Percentiles rank a stretch among this genome's conserved stretches.
Evolutionary conservation across 192 early-diverging fungal species (phyloP).

Genomic region (Gonapodya prolifera): DNA sequence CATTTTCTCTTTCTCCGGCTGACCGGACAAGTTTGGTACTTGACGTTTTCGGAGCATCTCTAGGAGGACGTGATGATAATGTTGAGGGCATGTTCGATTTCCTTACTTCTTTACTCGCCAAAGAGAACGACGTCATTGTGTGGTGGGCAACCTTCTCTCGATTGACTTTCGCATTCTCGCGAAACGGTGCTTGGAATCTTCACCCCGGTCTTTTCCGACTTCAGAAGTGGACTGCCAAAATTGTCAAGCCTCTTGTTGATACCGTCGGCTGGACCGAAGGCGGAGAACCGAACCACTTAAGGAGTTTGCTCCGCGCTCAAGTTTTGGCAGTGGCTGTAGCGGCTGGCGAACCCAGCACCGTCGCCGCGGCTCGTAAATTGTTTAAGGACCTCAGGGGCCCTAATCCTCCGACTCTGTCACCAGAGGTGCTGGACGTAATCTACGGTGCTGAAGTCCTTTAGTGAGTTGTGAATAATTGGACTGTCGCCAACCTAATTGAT

Average conservation of each 20-base stretch:
- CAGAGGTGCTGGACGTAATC: conserved; percentile 20
- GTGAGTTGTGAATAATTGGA: neutral
- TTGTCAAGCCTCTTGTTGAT: conserved; percentile 2
- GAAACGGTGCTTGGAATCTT: conserved; percentile 6
- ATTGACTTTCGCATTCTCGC: conserved; percentile 6
- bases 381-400: no score
- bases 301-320: conserved; percentile 12
- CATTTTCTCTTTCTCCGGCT: conserved; percentile 9
- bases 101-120: neutral
- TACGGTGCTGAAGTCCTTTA: conserved; percentile 22
- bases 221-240: conserved; percentile 5
- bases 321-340: neutral
- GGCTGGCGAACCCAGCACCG: no score
- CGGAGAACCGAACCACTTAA: neutral
- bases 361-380: no score
- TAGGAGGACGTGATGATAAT: conserved; percentile 5
- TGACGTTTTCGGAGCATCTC: conserved; percentile 11
- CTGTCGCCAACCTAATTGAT: neutral
- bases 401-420: neutral
- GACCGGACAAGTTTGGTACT: conserved; percentile 15
- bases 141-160: conserved; percentile 13
- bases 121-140: conserved; percentile 13
- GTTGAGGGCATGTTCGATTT: conserved; percentile 3
- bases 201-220: conserved; percentile 10
- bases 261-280: neutral